Evolutionary conservation across 1,284 basidiomycete genomes (phyloP), one percentile per base, ranked within the genome.

Genomic region (Puccinia polysora): DNA sequence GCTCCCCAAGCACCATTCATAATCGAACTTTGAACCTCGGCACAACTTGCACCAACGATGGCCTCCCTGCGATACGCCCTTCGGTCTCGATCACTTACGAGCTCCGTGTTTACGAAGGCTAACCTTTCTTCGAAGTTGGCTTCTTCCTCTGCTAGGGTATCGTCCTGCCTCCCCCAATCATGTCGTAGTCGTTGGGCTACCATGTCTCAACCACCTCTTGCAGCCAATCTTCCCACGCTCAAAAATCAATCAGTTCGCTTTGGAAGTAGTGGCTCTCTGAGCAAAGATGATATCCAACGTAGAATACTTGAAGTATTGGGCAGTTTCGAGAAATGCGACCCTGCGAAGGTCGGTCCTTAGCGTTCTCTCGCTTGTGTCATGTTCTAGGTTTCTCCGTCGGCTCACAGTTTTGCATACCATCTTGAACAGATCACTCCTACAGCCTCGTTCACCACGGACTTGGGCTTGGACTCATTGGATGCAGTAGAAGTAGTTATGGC

Each of bases 401-500:
- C 20, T 1, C 15, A 45, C 58, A 43, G 25, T 36, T 36, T 45
- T 36, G 10, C 40, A 34, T 40, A 7, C 28, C 15, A 30, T 55
- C 25, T 7, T 40, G 34, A 34, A 56, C 76, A 97, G 95, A 84
- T 98, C 77, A 83, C 86, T 18, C 75, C 86, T 34, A 80, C 86
- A 18, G 84, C 95, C 32, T 85, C 88, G 38, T 97, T 99, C 82
- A 84, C 88, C 73, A 83, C 85, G 62, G 93, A 98, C 83, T 87
- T 99, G 73, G 90, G 92, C 47, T 85, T 99, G 62, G 96, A 99
- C 83, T 97, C 93, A 78, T 84, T 99, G 79, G 96, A 98, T 81
- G 87, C 93, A 56, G 95, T 99, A 52, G 96, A 99, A 82, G 94
- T 97, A 52, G 91, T 98, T 78, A 97, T 99, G 94, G 93, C 95